These are phyloP conservation scores for Cercospora brassicicola DNA, from an alignment of 2,329 filamentous ascomycete genomes.

Conservation along the genomic window DNA sequence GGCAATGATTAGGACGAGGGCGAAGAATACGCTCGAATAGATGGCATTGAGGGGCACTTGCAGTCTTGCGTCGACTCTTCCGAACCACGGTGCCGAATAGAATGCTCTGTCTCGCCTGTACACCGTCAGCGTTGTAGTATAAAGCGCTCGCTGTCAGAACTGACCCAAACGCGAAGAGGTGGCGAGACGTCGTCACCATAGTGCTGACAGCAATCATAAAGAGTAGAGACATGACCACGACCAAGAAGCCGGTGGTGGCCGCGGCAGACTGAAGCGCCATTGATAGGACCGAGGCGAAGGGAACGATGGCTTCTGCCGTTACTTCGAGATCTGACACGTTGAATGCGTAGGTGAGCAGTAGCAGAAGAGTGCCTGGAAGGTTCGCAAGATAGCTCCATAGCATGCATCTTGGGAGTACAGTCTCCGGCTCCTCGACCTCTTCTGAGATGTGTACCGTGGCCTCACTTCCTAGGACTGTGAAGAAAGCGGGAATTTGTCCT, in stretches of 20 bases:
- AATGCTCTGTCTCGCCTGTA: conserved; percentile 42
- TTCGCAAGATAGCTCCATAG: conserved; percentile 44
- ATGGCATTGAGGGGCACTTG: conserved; percentile 35
- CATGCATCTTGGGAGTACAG: conserved; percentile 46
- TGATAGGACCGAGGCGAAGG: conserved; percentile 40
- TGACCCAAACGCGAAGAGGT: conserved; percentile 44
- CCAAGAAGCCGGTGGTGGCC: conserved; percentile 36
- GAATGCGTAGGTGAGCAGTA: conserved; percentile 40
- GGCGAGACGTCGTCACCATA: conserved; percentile 43
- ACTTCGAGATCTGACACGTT: conserved; percentile 39
- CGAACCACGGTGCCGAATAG: conserved; percentile 43
- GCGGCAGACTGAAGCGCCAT: conserved; percentile 34
- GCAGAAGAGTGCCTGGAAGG: conserved; percentile 31
- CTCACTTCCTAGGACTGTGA: conserved; percentile 37
- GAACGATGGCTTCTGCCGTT: conserved; percentile 32
- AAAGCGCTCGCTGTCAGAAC: conserved; percentile 33
- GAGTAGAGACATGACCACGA: conserved; percentile 37
- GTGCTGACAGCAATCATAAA: conserved; percentile 44
- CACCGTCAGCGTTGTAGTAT: background rate
- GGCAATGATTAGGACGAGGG: conserved; percentile 40
- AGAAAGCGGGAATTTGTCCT: conserved; percentile 40
- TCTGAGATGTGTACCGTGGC: conserved; percentile 48
- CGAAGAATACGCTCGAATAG: conserved; percentile 35
- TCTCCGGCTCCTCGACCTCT: conserved; percentile 46
- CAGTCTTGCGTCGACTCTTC: conserved; percentile 24